Conservation (phyloP, 2,329 filamentous ascomycete genomes). For the Aureobasidium sp. region DNA sequence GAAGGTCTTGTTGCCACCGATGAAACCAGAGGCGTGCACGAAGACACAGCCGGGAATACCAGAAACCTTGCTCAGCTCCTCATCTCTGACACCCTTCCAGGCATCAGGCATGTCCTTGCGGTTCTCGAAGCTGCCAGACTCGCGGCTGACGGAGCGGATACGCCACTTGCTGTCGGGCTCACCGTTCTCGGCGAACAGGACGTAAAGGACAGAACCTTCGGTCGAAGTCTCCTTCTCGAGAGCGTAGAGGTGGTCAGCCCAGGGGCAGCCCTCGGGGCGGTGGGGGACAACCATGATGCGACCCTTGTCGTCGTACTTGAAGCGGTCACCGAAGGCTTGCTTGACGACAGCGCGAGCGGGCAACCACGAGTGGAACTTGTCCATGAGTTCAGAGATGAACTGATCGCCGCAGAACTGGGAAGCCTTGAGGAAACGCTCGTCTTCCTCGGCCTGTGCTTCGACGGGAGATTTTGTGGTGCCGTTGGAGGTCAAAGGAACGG, state of each 20-base stretch:
- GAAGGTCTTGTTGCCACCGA: constrained; percentile 87
- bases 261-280: constrained; percentile 67
- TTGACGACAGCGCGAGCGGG: constrained; percentile 76
- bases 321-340: constrained; percentile 63
- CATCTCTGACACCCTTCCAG: constrained; percentile 87
- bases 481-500: not conserved
- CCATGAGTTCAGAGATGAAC: constrained; percentile 73
- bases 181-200: constrained; percentile 81
- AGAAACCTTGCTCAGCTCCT: constrained; percentile 66
- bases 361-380: constrained; percentile 71
- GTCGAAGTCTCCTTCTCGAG: constrained; percentile 58
- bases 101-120: constrained; percentile 82
- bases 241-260: constrained; percentile 93
- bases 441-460: constrained; percentile 62
- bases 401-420: constrained; percentile 81
- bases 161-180: constrained; percentile 78
- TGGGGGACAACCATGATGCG: constrained; percentile 67
- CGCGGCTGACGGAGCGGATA: constrained; percentile 82
- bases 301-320: constrained; percentile 62
- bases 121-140: constrained; percentile 81
- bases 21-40: constrained; percentile 90
- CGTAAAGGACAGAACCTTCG: constrained; percentile 62
- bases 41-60: constrained; percentile 75
- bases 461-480: constrained; percentile 28
- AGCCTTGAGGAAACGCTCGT: constrained; percentile 69